Percentiles rank a stretch among this genome's conserved stretches.
These are phyloP conservation scores for Lagerstroemia speciosa DNA, from an alignment of 345 rosid species.

Conservation along the genomic window DNA sequence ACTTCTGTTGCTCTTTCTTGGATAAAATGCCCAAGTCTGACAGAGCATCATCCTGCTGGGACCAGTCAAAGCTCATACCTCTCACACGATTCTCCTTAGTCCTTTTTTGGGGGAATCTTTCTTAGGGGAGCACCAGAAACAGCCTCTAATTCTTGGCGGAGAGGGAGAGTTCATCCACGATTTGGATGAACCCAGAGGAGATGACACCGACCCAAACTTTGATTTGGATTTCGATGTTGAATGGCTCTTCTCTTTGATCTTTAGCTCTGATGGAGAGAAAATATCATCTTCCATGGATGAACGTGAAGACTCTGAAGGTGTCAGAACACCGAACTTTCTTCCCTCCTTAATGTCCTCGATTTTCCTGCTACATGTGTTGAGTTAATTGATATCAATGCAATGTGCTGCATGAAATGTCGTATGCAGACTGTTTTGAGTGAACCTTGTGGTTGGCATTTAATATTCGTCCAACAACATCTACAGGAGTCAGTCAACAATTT, in stretches of 20 bases:
- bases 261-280: slow-evolving; percentile 12
- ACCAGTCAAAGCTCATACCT: slow-evolving; percentile 24
- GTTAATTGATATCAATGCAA: not conserved
- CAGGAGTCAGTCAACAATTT: no score
- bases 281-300: slow-evolving; percentile 9
- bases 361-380: not conserved
- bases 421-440: not conserved
- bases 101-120: slow-evolving; percentile 14
- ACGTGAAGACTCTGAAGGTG: slow-evolving; percentile 7
- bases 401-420: not conserved
- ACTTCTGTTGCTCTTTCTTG: slow-evolving; percentile 40
- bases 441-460: no score
- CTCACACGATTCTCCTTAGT: slow-evolving; percentile 18
- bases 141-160: slow-evolving; percentile 41
- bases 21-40: slow-evolving; percentile 40
- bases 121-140: slow-evolving; percentile 64
- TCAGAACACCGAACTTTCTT: not conserved
- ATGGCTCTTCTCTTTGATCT: slow-evolving; percentile 15
- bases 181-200: slow-evolving; percentile 14
- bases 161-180: slow-evolving; percentile 35
- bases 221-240: slow-evolving; percentile 3
- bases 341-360: not conserved
- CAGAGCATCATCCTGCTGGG: slow-evolving; percentile 24
- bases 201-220: slow-evolving; percentile 1
- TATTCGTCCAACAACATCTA: no score